Percentiles rank a stretch among this genome's conserved stretches.
Evolutionary conservation across 345 rosid genomes (phyloP).

Genomic region (Hevea brasiliensis): DNA sequence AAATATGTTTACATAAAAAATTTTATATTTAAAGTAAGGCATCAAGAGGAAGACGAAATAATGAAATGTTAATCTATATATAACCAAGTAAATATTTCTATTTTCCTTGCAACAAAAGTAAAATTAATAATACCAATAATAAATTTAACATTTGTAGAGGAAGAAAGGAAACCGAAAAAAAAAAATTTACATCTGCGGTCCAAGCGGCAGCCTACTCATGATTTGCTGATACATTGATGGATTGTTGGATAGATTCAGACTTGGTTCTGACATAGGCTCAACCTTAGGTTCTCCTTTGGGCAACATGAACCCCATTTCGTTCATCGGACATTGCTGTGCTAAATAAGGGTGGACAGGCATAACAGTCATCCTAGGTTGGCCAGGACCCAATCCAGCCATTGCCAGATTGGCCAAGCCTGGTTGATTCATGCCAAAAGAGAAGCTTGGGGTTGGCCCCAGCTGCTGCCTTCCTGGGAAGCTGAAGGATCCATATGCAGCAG

Average conservation of each 20-base stretch:
- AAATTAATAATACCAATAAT: neutral
- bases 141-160: neutral
- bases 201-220: constrained; percentile 81
- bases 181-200: constrained; percentile 57
- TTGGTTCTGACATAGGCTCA: constrained; percentile 67
- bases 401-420: constrained; percentile 58
- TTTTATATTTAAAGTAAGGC: too few species aligned
- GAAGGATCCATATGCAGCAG: constrained; percentile 51
- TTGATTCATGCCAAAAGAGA: constrained; percentile 68
- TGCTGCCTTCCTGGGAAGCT: constrained; percentile 72
- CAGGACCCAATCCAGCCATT: constrained; percentile 66
- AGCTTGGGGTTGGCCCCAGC: constrained; percentile 57
- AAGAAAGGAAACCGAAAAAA: neutral
- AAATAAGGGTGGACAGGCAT: constrained; percentile 57
- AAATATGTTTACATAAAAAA: too few species aligned
- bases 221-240: constrained; percentile 66
- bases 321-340: constrained; percentile 48
- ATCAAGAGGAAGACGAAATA: neutral
- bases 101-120: constrained; percentile 26
- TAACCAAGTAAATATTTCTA: constrained; percentile 24
- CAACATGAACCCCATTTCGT: constrained; percentile 59
- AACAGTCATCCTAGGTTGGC: constrained; percentile 58
- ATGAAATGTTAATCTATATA: constrained; percentile 21
- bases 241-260: constrained; percentile 52
- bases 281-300: constrained; percentile 79